A percentile compares a stretch with the other conserved stretches of the same genome.
phyloP scores from a whole-genome alignment of 805 yeast species.

The Ogataea salicorniae region DNA sequence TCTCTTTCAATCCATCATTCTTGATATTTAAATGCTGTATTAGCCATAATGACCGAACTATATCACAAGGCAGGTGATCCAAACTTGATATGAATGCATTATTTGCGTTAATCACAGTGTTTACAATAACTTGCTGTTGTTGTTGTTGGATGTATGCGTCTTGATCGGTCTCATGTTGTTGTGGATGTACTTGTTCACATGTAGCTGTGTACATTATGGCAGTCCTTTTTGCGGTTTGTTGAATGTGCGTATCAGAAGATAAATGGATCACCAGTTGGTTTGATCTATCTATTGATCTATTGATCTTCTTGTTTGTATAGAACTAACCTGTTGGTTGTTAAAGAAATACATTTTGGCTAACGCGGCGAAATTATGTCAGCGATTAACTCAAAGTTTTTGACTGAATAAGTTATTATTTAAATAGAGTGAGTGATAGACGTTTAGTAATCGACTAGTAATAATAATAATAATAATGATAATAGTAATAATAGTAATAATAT shows the following conservation, averaged over 20 bases:
- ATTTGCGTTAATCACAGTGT: constrained; percentile 26
- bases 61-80: constrained; percentile 36
- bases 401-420: too few relatives aligned
- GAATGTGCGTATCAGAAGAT: too few relatives aligned
- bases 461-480: neutral
- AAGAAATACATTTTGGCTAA: too few relatives aligned
- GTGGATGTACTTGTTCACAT: too few relatives aligned
- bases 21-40: constrained; percentile 29
- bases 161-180: neutral
- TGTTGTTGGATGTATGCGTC: neutral
- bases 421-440: too few relatives aligned
- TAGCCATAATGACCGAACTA: constrained; percentile 33
- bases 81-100: constrained; percentile 33
- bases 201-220: too few relatives aligned
- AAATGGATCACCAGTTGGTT: too few relatives aligned
- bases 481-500: neutral
- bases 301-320: too few relatives aligned
- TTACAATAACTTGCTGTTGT: constrained; percentile 14
- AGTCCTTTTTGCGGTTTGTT: too few relatives aligned
- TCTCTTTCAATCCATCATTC: constrained; percentile 13
- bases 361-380: too few relatives aligned
- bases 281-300: too few relatives aligned
- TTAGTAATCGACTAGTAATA: neutral
- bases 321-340: too few relatives aligned
- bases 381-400: neutral